These are phyloP conservation scores for Chlorella vulgaris DNA, from an alignment of 139 green algal genomes.

Conservation along the genomic window DNA sequence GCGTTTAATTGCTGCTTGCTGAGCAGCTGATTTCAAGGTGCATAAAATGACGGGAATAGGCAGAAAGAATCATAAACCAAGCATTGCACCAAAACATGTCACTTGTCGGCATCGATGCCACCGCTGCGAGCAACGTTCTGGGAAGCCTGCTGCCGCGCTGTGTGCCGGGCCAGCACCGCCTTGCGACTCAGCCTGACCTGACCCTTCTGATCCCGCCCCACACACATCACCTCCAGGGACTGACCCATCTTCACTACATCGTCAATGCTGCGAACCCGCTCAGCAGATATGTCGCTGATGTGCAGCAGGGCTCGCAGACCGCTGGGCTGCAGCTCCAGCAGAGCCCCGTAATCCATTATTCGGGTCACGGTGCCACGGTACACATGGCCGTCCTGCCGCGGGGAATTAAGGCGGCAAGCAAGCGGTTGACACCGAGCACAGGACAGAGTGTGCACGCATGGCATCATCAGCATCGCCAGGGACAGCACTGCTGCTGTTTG, in stretches of 20 bases:
- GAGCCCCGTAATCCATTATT: conserved; percentile 62
- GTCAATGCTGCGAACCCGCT: conserved; percentile 39
- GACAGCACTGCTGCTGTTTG: neutral
- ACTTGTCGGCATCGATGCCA: neutral
- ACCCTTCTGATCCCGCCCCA: conserved; percentile 51
- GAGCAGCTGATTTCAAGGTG: neutral
- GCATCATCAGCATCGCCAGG: neutral
- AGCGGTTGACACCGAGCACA: neutral
- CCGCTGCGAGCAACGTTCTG: neutral
- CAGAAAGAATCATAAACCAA: neutral
- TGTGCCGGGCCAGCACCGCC: conserved; percentile 39
- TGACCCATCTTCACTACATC: conserved; percentile 55
- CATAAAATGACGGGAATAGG: neutral
- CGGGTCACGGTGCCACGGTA: conserved; percentile 43
- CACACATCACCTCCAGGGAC: conserved; percentile 59
- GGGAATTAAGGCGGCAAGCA: neutral
- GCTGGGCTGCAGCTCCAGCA: conserved; percentile 45
- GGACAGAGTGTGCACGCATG: neutral
- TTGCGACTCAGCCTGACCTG: conserved; percentile 52
- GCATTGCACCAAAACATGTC: neutral
- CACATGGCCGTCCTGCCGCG: conserved; percentile 38
- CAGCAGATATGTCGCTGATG: conserved; percentile 55
- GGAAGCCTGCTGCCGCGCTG: neutral
- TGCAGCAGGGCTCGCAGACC: conserved; percentile 60
- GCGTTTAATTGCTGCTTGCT: too few relatives aligned